Conservation (phyloP, 2,329 filamentous ascomycete genomes). For the Verticillium albo-atrum region DNA sequence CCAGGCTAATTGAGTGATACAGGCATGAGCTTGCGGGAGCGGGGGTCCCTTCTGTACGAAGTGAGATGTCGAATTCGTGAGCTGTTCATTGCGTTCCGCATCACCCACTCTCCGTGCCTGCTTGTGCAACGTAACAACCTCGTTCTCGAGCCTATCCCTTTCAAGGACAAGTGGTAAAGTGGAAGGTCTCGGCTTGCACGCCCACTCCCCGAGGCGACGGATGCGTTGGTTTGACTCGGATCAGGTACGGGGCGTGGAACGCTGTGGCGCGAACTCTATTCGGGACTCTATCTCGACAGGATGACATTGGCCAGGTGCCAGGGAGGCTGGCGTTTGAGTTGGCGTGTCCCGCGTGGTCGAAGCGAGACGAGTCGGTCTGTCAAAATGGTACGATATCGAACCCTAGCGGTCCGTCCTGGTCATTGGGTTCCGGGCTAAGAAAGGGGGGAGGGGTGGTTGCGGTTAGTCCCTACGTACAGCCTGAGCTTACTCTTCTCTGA, state of each 20-base stretch:
- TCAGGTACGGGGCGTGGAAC: not conserved
- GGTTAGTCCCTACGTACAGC: not conserved
- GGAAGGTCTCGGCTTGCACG: not conserved
- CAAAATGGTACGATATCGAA: not conserved
- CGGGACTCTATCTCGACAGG: not conserved
- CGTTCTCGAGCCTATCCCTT: constrained; percentile 2
- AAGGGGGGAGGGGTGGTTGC: not conserved
- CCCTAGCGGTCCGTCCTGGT: not conserved
- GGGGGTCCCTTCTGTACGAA: not conserved
- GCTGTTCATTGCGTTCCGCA: constrained; percentile 1
- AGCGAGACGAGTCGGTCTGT: not conserved
- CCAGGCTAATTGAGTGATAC: not conserved
- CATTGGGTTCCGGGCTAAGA: not conserved
- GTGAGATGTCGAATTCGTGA: constrained; percentile 6
- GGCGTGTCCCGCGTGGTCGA: not conserved
- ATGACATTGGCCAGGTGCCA: not conserved
- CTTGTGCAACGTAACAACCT: not conserved
- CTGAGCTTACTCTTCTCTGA: not conserved
- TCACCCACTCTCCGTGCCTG: not conserved
- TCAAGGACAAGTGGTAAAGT: not conserved
- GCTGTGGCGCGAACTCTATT: not conserved
- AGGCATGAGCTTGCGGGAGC: not conserved
- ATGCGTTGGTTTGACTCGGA: not conserved
- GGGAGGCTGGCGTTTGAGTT: not conserved
- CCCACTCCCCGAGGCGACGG: not conserved